phyloP scores from a whole-genome alignment of 257 asterid species.

The Solanum bulbocastanum region DNA sequence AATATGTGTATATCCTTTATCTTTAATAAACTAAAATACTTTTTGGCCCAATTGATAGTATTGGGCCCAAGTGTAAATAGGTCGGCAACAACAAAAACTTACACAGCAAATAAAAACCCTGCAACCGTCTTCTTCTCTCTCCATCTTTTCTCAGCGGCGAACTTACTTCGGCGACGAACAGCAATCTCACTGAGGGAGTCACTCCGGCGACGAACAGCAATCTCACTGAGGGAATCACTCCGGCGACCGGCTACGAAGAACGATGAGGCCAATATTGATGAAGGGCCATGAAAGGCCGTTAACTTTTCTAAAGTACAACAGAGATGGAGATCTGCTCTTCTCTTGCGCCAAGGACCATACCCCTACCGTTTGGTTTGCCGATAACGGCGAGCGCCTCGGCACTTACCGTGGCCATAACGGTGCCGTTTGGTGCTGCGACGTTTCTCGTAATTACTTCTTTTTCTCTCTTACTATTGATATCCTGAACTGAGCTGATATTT shows the following conservation, averaged over 20 bases:
- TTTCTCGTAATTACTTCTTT: slow-evolving; percentile 41
- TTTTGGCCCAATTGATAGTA: not conserved
- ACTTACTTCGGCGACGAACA: not conserved
- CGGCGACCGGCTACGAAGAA: not conserved
- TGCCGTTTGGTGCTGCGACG: slow-evolving; percentile 94
- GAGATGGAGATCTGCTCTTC: slow-evolving; percentile 86
- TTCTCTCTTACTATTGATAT: not conserved
- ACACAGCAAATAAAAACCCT: not conserved
- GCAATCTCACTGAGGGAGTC: not conserved
- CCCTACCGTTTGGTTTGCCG: slow-evolving; percentile 92
- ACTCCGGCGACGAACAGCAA: not conserved
- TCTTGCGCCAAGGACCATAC: slow-evolving; percentile 89
- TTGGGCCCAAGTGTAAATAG: not conserved
- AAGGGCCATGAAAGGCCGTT: slow-evolving; percentile 97
- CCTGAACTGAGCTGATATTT: not conserved
- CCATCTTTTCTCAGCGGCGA: not conserved
- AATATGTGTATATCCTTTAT: too few species aligned
- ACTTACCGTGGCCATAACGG: slow-evolving; percentile 93
- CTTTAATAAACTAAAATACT: too few species aligned
- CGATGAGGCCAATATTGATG: slow-evolving; percentile 86
- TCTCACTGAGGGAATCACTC: not conserved
- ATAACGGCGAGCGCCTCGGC: slow-evolving; percentile 93
- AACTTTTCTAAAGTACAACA: slow-evolving; percentile 67
- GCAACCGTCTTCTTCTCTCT: not conserved
- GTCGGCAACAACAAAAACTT: not conserved